Conservation (phyloP, 2,329 filamentous ascomycete species). For the Tolypocladium paradoxum region DNA sequence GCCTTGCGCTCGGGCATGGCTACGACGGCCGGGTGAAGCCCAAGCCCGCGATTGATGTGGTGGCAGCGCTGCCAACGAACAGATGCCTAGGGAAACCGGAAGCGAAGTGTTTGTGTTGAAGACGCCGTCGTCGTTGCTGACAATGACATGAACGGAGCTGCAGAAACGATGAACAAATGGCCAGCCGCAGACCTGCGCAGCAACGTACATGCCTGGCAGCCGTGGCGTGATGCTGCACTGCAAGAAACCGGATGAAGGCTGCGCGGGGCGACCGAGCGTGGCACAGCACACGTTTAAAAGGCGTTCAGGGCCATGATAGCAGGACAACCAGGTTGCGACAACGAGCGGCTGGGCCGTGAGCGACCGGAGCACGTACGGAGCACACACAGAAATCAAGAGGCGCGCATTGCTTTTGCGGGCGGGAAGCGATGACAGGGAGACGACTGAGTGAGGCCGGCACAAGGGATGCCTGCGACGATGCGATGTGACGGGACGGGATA, state of each 20-base stretch:
- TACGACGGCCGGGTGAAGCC: neutral
- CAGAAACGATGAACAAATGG: neutral
- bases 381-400: neutral
- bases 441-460: neutral
- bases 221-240: neutral
- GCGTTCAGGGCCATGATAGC: neutral
- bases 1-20: conserved; percentile 7
- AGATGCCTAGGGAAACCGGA: neutral
- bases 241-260: neutral
- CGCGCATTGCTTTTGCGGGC: neutral
- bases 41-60: neutral
- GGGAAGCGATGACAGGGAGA: neutral
- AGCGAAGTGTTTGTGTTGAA: neutral
- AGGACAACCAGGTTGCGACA: neutral
- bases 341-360: neutral
- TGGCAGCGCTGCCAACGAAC: neutral
- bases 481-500: neutral
- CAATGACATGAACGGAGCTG: neutral
- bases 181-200: neutral
- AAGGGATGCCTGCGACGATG: neutral
- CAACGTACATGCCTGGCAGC: neutral
- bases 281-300: neutral
- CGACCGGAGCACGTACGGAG: neutral
- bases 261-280: neutral
- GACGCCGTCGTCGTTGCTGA: neutral